Conservation (phyloP, 2,329 filamentous ascomycete genomes). For the Akanthomyces uredinophilus region DNA sequence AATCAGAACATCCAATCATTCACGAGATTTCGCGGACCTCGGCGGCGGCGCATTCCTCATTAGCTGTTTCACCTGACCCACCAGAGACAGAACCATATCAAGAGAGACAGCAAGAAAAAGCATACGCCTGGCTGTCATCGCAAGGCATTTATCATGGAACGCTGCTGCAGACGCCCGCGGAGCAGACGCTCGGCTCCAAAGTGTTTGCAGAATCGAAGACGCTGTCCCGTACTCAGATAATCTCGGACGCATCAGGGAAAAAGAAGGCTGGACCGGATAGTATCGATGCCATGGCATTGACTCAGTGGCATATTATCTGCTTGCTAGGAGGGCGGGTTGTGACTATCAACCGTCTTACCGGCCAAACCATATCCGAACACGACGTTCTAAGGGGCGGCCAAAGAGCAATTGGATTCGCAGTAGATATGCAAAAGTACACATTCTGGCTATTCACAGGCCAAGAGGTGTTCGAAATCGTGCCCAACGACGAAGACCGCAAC, state of each 20-base stretch:
- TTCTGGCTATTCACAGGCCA: slow-evolving; percentile 92
- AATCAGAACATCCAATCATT: slow-evolving; percentile 72
- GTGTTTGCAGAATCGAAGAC: slow-evolving; percentile 77
- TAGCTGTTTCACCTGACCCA: slow-evolving; percentile 73
- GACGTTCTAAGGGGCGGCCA: slow-evolving; percentile 76
- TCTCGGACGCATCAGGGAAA: slow-evolving; percentile 61
- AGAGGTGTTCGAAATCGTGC: slow-evolving; percentile 90
- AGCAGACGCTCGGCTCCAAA: slow-evolving; percentile 61
- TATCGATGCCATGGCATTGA: slow-evolving; percentile 75
- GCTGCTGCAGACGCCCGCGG: slow-evolving; percentile 57
- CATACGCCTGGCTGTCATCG: slow-evolving; percentile 85
- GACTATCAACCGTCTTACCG: slow-evolving; percentile 81
- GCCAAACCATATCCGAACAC: slow-evolving; percentile 82
- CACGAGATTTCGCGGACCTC: slow-evolving; percentile 63
- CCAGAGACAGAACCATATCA: slow-evolving; percentile 52
- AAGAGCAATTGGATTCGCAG: slow-evolving; percentile 73
- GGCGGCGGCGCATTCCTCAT: slow-evolving; percentile 53
- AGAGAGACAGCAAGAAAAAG: slow-evolving; percentile 60
- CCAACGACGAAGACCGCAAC: slow-evolving; percentile 84
- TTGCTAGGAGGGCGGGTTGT: slow-evolving; percentile 79
- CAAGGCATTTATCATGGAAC: slow-evolving; percentile 87
- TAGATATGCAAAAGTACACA: slow-evolving; percentile 91
- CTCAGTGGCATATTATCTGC: slow-evolving; percentile 87
- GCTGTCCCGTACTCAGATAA: slow-evolving; percentile 67
- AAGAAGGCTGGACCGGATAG: slow-evolving; percentile 63